A percentile compares a stretch with the other conserved stretches of the same genome.
phyloP scores from a whole-genome alignment of 805 yeast genomes.

The Saccharomyces kudriavzevii region DNA sequence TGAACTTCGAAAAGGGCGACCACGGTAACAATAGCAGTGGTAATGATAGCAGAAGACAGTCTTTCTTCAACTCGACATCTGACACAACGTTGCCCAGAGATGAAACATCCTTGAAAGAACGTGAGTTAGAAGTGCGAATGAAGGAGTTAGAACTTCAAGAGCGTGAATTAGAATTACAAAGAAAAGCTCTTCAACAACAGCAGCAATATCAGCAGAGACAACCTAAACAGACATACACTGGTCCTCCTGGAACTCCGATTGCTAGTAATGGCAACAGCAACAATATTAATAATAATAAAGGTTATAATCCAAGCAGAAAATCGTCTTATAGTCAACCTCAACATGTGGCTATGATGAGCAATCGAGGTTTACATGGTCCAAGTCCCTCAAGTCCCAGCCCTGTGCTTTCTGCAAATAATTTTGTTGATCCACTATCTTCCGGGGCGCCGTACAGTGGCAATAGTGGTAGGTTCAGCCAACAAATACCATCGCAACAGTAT shows the following conservation, averaged over 20 bases:
- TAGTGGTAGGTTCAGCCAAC: not conserved
- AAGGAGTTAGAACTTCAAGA: constrained; percentile 26
- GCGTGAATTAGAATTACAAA: constrained; percentile 24
- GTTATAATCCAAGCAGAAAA: not conserved
- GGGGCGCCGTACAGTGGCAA: constrained; percentile 6
- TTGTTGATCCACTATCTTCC: constrained; percentile 18
- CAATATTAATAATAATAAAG: not conserved
- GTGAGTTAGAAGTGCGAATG: constrained; percentile 23
- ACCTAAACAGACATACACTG: not conserved
- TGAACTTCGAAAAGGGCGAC: not conserved
- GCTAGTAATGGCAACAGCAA: not conserved
- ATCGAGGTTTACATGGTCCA: constrained; percentile 3
- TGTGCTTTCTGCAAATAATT: constrained; percentile 10
- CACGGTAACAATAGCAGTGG: not conserved
- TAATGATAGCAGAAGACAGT: not conserved
- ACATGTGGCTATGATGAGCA: not conserved
- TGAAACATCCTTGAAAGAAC: constrained; percentile 17
- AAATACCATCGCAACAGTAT: constrained; percentile 4
- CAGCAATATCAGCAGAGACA: constrained; percentile 2
- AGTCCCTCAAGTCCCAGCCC: constrained; percentile 7
- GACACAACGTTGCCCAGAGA: not conserved
- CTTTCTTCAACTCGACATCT: not conserved
- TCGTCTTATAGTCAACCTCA: not conserved
- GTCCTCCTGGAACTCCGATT: not conserved
- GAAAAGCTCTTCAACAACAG: constrained; percentile 14